Conservation (phyloP, 129 eudicot genomes). For the Tagetes erecta region DNA sequence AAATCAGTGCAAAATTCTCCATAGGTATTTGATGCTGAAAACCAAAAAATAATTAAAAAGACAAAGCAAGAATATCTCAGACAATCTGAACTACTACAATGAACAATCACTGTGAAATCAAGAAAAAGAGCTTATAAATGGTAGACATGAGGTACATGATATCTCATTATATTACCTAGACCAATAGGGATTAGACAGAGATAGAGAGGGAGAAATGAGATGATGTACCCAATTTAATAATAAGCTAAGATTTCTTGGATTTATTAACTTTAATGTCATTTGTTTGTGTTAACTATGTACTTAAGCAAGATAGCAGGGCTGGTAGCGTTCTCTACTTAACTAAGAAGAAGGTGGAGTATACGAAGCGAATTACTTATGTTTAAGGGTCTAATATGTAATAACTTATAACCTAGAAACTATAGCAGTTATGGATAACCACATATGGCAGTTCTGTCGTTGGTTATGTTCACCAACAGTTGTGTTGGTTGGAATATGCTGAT, state of each 20-base stretch:
- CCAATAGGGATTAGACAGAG: not conserved
- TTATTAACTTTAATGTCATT: too few relatives aligned
- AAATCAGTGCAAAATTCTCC: slow-evolving; percentile 3
- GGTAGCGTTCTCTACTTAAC: too few relatives aligned
- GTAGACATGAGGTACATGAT: slow-evolving; percentile 4
- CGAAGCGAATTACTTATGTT: too few relatives aligned
- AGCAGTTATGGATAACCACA: too few relatives aligned
- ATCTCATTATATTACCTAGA: not conserved
- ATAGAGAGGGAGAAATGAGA: not conserved
- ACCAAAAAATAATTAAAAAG: slow-evolving; percentile 1
- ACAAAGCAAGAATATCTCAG: not conserved
- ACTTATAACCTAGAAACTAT: too few relatives aligned
- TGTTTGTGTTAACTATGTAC: too few relatives aligned
- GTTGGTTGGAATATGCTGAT: too few relatives aligned
- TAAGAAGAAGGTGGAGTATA: too few relatives aligned
- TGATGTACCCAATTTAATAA: slow-evolving; percentile 12
- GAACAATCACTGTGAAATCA: slow-evolving; percentile 3
- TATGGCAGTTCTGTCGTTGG: too few relatives aligned
- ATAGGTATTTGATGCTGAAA: not conserved
- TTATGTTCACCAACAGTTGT: too few relatives aligned
- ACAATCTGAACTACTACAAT: slow-evolving; percentile 15
- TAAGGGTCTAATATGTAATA: too few relatives aligned
- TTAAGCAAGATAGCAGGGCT: too few relatives aligned
- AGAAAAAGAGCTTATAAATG: not conserved
- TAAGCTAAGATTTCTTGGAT: not conserved